These are phyloP conservation scores for Lactarius sp. DNA, from an alignment of 768 basidiomycete species.

Conservation along the genomic window DNA sequence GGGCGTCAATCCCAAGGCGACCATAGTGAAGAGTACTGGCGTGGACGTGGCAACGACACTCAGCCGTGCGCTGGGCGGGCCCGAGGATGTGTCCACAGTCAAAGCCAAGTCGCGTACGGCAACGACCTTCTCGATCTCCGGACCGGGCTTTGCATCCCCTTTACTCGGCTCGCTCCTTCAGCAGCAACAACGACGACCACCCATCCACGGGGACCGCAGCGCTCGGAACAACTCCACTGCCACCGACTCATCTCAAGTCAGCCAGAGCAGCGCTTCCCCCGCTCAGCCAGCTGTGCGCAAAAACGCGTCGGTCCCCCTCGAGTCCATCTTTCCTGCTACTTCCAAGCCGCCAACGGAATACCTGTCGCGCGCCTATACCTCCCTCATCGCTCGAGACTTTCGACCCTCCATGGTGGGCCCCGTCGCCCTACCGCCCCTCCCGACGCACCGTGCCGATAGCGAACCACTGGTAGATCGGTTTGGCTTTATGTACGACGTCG, in stretches of 20 bases:
- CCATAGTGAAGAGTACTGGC: conserved; percentile 30
- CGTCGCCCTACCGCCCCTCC: conserved; percentile 52
- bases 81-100: conserved; percentile 14
- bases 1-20: conserved; percentile 15
- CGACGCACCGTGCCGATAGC: conserved; percentile 46
- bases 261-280: conserved; percentile 24
- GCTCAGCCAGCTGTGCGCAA: conserved; percentile 29
- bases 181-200: conserved; percentile 45
- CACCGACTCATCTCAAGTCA: conserved; percentile 13
- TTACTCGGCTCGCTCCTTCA: conserved; percentile 56
- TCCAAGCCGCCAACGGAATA: conserved; percentile 84
- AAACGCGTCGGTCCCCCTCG: conserved; percentile 55
- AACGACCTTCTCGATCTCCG: conserved; percentile 41
- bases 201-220: conserved; percentile 29
- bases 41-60: conserved; percentile 41
- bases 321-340: conserved; percentile 75
- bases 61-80: conserved; percentile 23
- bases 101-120: conserved; percentile 33
- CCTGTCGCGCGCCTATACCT: conserved; percentile 67
- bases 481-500: conserved; percentile 87
- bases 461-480: conserved; percentile 77
- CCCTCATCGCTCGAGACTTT: conserved; percentile 71
- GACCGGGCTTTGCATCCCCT: conserved; percentile 44
- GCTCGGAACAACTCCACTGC: conserved; percentile 4
- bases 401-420: conserved; percentile 62